Conservation (phyloP, 2,329 filamentous ascomycete species). For the Sporothrix brunneoviolacea region DNA sequence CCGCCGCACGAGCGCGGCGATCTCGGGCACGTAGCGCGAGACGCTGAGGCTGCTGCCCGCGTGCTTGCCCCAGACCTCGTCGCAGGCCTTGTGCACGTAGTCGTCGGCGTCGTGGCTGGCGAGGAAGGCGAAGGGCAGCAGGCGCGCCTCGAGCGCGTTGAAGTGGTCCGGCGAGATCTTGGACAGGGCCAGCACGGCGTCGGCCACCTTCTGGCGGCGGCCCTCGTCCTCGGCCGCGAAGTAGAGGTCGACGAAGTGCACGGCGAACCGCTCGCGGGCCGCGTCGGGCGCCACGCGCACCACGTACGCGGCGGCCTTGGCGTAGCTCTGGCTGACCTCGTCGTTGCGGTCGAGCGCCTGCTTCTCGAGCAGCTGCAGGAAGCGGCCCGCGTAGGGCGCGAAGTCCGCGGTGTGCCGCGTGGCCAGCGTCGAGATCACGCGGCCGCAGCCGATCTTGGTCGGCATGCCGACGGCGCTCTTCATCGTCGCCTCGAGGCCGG, state of each 20-base stretch:
- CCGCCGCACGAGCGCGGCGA: constrained; percentile 58
- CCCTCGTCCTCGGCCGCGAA: constrained; percentile 73
- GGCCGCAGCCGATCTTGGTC: constrained; percentile 85
- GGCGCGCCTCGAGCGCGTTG: constrained; percentile 62
- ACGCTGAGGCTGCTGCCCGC: constrained; percentile 80
- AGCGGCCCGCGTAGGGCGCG: constrained; percentile 64
- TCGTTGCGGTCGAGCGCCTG: constrained; percentile 87
- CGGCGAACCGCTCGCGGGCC: constrained; percentile 44
- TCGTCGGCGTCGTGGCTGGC: constrained; percentile 79
- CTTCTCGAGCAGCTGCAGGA: constrained; percentile 72
- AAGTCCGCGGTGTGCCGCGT: constrained; percentile 73
- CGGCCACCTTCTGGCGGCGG: constrained; percentile 67
- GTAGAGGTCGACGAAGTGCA: constrained; percentile 61
- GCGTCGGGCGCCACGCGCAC: constrained; percentile 52
- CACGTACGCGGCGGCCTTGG: constrained; percentile 78
- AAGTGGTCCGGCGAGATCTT: constrained; percentile 89
- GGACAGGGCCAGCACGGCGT: constrained; percentile 74
- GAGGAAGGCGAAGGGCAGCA: constrained; percentile 83
- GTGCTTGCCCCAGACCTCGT: constrained; percentile 83
- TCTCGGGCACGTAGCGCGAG: constrained; percentile 77
- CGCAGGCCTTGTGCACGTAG: constrained; percentile 71
- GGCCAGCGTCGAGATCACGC: constrained; percentile 76
- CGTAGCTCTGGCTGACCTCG: constrained; percentile 85
- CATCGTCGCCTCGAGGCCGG: constrained; percentile 68
- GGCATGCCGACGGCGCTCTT: constrained; percentile 84